Conservation (phyloP, 2,329 filamentous ascomycete genomes). For the Xenoacremonium recifei region DNA sequence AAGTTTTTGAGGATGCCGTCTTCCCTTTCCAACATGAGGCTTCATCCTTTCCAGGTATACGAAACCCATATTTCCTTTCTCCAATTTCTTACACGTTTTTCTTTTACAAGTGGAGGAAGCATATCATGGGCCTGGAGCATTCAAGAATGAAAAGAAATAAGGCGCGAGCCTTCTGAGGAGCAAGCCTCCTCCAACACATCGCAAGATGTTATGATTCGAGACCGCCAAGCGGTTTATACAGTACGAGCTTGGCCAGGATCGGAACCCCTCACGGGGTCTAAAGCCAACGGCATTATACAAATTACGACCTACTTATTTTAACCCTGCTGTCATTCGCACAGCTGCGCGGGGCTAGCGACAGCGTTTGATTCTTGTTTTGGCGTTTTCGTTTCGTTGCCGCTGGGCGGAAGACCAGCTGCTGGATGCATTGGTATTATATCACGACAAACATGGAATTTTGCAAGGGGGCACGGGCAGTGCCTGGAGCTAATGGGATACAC, state of each 20-base stretch:
- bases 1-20: conserved; percentile 40
- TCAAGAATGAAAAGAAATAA: conserved; percentile 21
- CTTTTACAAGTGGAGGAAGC: conserved; percentile 7
- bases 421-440: conserved; percentile 26
- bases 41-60: background rate
- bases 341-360: too few relatives aligned
- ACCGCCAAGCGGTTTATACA: conserved; percentile 12
- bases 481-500: conserved; percentile 14
- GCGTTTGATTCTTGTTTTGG: conserved; percentile 15
- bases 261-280: too few relatives aligned
- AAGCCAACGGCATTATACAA: too few relatives aligned
- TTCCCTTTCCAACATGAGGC: background rate
- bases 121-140: conserved; percentile 19
- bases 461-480: conserved; percentile 1
- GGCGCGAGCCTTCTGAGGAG: conserved; percentile 23
- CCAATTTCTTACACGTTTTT: conserved; percentile 8
- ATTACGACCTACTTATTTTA: too few relatives aligned
- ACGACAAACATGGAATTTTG: conserved; percentile 3
- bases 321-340: too few relatives aligned
- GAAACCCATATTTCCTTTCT: conserved; percentile 8
- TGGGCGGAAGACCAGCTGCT: conserved; percentile 27
- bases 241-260: too few relatives aligned
- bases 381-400: conserved; percentile 18
- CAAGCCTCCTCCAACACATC: too few relatives aligned
- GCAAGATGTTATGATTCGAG: too few relatives aligned